Conservation (phyloP, 2,329 filamentous ascomycete species). For the Penicillium frequentans region DNA sequence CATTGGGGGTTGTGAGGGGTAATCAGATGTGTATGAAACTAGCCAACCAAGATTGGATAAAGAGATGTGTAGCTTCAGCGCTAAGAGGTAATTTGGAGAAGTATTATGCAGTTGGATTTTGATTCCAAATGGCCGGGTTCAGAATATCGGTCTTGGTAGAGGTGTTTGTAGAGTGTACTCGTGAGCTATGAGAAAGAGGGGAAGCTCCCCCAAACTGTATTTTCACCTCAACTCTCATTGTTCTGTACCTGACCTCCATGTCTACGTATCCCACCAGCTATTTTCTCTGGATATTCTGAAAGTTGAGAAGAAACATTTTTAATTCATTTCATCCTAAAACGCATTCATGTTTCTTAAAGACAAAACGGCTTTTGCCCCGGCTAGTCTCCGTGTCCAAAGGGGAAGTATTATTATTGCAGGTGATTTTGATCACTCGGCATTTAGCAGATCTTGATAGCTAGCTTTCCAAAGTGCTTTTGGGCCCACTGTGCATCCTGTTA, state of each 20-base stretch:
- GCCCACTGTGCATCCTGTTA: conserved; percentile 39
- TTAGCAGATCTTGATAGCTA: conserved; percentile 48
- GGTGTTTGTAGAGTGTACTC: background rate
- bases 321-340: background rate
- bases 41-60: background rate
- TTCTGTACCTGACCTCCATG: background rate
- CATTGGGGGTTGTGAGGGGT: conserved; percentile 7
- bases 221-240: background rate
- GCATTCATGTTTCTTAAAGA: background rate
- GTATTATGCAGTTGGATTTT: background rate
- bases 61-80: background rate
- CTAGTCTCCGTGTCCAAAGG: background rate
- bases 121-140: background rate
- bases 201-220: conserved; percentile 6
- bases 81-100: background rate
- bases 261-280: background rate
- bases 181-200: conserved; percentile 8
- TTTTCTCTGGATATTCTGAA: background rate
- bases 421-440: background rate
- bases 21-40: background rate
- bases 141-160: background rate
- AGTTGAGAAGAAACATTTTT: background rate
- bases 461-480: conserved; percentile 58
- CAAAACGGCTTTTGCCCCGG: background rate
- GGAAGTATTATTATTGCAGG: background rate